phyloP scores from a whole-genome alignment of 2,329 filamentous ascomycete genomes.

The Colletotrichum sublineola region DNA sequence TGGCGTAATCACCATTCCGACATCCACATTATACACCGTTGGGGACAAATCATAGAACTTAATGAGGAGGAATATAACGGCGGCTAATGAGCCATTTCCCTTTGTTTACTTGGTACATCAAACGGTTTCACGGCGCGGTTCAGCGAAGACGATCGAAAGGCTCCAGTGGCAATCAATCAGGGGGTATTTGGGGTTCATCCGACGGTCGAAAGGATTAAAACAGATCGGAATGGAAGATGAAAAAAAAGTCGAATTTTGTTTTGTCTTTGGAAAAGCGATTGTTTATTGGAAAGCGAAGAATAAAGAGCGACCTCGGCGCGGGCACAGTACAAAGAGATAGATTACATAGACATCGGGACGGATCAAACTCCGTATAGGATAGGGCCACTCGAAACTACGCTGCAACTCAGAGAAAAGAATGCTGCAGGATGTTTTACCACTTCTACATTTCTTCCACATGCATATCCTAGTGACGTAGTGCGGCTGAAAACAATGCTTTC shows the following conservation, averaged over 20 bases:
- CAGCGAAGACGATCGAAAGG: not conserved
- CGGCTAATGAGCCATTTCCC: not conserved
- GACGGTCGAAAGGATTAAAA: not conserved
- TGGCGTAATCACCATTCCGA: not conserved
- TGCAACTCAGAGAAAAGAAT: slow-evolving; percentile 10
- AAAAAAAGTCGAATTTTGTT: slow-evolving; percentile 10
- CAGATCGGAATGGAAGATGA: slow-evolving; percentile 10
- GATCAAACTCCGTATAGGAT: not conserved
- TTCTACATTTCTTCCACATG: not conserved
- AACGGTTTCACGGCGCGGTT: not conserved
- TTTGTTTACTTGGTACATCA: slow-evolving; percentile 9
- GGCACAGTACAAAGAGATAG: slow-evolving; percentile 32
- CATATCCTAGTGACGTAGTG: not conserved
- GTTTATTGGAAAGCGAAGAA: slow-evolving; percentile 9
- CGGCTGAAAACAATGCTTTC: not conserved
- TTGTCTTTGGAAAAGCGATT: slow-evolving; percentile 6
- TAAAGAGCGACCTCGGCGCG: not conserved
- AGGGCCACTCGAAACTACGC: not conserved
- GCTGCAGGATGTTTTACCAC: not conserved
- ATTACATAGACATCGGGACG: slow-evolving; percentile 17
- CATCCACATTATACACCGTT: not conserved
- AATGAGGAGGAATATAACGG: slow-evolving; percentile 31
- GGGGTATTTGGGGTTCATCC: not conserved
- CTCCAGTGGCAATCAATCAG: not conserved
- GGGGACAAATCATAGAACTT: slow-evolving; percentile 25